Base-by-base conservation (phyloP, 75 land plant species). In the Pinus tabuliformis region DNA sequence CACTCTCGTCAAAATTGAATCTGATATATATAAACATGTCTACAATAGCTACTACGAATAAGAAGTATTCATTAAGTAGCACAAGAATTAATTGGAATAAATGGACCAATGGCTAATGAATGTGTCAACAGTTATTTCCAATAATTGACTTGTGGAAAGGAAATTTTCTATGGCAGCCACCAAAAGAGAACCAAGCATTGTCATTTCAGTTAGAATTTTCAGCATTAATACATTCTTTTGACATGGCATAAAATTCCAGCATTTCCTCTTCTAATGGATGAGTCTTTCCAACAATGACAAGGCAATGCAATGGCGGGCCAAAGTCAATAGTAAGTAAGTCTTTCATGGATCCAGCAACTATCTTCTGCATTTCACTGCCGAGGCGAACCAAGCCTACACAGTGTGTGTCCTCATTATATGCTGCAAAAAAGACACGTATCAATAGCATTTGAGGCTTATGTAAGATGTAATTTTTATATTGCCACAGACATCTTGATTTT, bases 251-350 rank as follows among this genome's bases (percentile, higher is more conserved):
- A 70, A 95, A 95, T 3, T 85, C 78, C 42, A 97, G 65, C 93
- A 95, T 89, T 84, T 97, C 99, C 39, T 94, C 95, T 81, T 97
- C 99, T 58, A 95, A 62, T 18, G 91, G 97, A 77, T 97, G 99
- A n/a, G 89, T 89, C 16, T 84, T 79, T 21, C 98, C 99, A 17
- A 81, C 86, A 58, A 97, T 91, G 64, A 97, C 84, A 49, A 97
- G 89, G 78, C 94, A 95, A 77, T 97, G 99, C 66, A 97, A 81
- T 45, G 99, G 99, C 63, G 86, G 61, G 15, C 98, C 99, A 85
- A 97, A 97, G 78, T 97, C 96, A 57, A 91, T 81, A 18, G 70
- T 72, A 16, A 81, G 87, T 64, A 97, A 77, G 65, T 95, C 86
- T 78, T 83, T 91, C 95, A 95, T 90, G 22, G 89, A 42, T 36